phyloP scores from a whole-genome alignment of 768 basidiomycete species.

The Trametes maxima region DNA sequence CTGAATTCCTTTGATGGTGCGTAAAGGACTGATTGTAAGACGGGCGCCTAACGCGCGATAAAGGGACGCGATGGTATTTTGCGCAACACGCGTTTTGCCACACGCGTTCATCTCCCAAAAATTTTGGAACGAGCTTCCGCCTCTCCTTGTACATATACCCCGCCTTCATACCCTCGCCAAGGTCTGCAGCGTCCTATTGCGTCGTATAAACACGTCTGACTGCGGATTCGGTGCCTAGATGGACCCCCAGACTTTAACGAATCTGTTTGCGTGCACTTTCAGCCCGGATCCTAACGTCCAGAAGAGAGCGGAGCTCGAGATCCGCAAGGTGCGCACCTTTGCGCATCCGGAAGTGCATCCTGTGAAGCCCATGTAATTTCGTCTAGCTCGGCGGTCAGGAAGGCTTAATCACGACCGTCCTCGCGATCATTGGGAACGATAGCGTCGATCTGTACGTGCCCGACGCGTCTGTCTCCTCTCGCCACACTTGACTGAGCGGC shows the following conservation, averaged over 20 bases:
- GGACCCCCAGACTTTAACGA: slow-evolving; percentile 76
- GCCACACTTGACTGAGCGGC: slow-evolving; percentile 8
- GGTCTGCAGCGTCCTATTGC: neutral
- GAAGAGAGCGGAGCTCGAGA: slow-evolving; percentile 83
- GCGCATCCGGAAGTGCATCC: neutral
- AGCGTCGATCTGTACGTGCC: slow-evolving; percentile 69
- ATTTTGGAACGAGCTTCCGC: slow-evolving; percentile 23
- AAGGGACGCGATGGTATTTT: slow-evolving; percentile 21
- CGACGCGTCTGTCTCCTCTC: slow-evolving; percentile 38
- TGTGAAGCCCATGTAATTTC: slow-evolving; percentile 11
- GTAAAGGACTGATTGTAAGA: slow-evolving; percentile 8
- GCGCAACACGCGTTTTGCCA: slow-evolving; percentile 27
- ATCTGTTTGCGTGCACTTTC: slow-evolving; percentile 79
- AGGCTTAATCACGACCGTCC: slow-evolving; percentile 79
- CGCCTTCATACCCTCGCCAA: slow-evolving; percentile 11
- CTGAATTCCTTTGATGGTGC: neutral
- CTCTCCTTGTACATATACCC: slow-evolving; percentile 26
- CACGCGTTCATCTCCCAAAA: slow-evolving; percentile 25
- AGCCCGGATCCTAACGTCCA: slow-evolving; percentile 86
- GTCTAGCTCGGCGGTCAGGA: slow-evolving; percentile 73
- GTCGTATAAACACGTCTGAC: neutral
- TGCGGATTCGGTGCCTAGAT: slow-evolving; percentile 38
- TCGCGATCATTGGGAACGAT: slow-evolving; percentile 84
- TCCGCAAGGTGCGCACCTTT: slow-evolving; percentile 65
- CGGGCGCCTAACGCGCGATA: slow-evolving; percentile 19